These are phyloP conservation scores for Alectoria sarmentosa DNA, from an alignment of 495 filamentous ascomycete genomes.

Conservation along the genomic window DNA sequence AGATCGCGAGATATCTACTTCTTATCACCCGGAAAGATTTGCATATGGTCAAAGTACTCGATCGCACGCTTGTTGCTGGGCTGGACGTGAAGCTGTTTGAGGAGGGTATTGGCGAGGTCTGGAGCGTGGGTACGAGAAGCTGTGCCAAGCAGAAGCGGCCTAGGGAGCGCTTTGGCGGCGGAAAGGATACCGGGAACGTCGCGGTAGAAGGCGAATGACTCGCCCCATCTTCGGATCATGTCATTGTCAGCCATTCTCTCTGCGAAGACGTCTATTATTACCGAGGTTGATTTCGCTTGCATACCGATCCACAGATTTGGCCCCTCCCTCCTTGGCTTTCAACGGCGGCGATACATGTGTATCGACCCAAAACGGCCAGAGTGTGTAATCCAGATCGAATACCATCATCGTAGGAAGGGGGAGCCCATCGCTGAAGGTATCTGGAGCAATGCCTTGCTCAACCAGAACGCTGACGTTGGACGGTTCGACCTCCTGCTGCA, in stretches of 20 bases:
- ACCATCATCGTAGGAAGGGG: conserved; percentile 80
- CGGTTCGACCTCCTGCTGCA: conserved; percentile 9
- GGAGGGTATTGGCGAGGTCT: conserved; percentile 71
- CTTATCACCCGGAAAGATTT: conserved; percentile 89
- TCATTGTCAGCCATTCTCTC: not conserved
- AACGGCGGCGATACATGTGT: conserved; percentile 82
- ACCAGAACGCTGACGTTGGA: conserved; percentile 5
- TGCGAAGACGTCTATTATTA: not conserved
- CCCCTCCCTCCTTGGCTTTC: conserved; percentile 53
- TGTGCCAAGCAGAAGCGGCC: conserved; percentile 57
- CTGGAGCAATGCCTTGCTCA: conserved; percentile 34
- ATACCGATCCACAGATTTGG: conserved; percentile 44
- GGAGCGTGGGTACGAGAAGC: conserved; percentile 81
- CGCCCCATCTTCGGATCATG: conserved; percentile 50
- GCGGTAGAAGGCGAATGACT: conserved; percentile 73
- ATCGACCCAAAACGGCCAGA: conserved; percentile 98
- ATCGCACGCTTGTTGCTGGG: conserved; percentile 50
- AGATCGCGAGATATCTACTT: too few relatives aligned
- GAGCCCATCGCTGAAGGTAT: conserved; percentile 66
- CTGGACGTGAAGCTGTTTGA: conserved; percentile 65
- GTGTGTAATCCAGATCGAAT: conserved; percentile 94
- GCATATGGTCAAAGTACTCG: conserved; percentile 71
- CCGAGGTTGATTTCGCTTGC: not conserved
- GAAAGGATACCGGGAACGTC: conserved; percentile 68
- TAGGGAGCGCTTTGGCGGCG: conserved; percentile 39